Percentiles rank a stretch among this genome's conserved stretches.
Conservation (phyloP, 73 alveolate genomes). For the Tetrahymena elliotti region DNA sequence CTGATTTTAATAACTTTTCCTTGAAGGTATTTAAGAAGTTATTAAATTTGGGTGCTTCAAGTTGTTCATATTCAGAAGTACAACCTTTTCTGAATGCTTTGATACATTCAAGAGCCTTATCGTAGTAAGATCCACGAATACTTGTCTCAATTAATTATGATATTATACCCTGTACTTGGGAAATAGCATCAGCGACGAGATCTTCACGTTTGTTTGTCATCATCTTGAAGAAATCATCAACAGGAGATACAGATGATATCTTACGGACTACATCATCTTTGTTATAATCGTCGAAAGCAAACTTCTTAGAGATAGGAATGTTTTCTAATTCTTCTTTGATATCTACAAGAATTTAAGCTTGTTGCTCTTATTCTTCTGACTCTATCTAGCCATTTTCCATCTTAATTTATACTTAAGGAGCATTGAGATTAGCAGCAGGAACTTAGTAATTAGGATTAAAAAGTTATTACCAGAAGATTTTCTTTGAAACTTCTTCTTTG, state of each 20-base stretch:
- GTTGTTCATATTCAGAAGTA: constrained; percentile 81
- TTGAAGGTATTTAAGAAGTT: constrained; percentile 48
- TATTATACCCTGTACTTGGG: constrained; percentile 73
- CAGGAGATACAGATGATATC: constrained; percentile 78
- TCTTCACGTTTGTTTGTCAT: constrained; percentile 85
- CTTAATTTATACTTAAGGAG: constrained; percentile 52
- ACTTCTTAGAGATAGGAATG: constrained; percentile 3
- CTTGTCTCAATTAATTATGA: constrained; percentile 48
- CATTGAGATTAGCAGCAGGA: not conserved
- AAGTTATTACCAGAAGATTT: constrained; percentile 66
- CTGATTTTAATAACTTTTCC: constrained; percentile 24
- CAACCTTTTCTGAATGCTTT: constrained; percentile 83
- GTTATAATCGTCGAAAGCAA: constrained; percentile 15
- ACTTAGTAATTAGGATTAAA: not conserved
- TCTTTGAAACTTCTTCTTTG: constrained; percentile 55
- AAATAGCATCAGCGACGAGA: constrained; percentile 81
- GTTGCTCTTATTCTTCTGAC: constrained; percentile 54
- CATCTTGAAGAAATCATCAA: constrained; percentile 91
- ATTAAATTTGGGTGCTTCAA: constrained; percentile 56
- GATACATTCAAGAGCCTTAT: constrained; percentile 88
- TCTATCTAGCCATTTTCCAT: constrained; percentile 60
- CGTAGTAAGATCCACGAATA: constrained; percentile 77
- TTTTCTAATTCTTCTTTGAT: constrained; percentile 47
- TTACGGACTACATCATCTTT: constrained; percentile 46
- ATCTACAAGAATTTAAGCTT: constrained; percentile 59